phyloP scores from a whole-genome alignment of 257 asterid species.

The Echium plantagineum region DNA sequence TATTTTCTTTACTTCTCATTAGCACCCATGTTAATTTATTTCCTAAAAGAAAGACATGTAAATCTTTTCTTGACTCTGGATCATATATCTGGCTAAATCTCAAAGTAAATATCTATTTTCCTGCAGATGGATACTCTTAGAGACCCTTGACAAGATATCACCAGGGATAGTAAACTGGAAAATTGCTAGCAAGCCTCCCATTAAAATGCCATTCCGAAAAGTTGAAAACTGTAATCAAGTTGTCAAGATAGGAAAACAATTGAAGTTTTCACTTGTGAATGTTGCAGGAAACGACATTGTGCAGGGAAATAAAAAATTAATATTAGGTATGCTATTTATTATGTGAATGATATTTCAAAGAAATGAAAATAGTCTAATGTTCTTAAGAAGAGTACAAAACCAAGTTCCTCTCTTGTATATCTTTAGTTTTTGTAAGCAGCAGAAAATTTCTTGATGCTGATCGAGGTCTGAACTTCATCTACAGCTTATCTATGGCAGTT shows the following conservation, averaged over 20 bases:
- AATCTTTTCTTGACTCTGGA: not conserved
- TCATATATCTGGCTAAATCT: not conserved
- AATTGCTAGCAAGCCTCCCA: constrained; percentile 86
- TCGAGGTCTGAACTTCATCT: constrained; percentile 22
- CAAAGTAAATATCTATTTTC: not conserved
- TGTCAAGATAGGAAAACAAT: constrained; percentile 78
- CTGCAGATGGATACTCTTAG: constrained; percentile 85
- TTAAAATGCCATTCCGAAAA: constrained; percentile 87
- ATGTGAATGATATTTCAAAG: not conserved
- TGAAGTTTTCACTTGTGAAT: constrained; percentile 88
- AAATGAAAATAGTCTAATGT: not conserved
- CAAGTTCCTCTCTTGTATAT: not conserved
- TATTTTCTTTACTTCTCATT: not conserved
- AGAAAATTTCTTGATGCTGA: constrained; percentile 2
- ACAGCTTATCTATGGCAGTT: constrained; percentile 95
- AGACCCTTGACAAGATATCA: constrained; percentile 83
- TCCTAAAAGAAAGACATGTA: not conserved
- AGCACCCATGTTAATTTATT: not conserved
- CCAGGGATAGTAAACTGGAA: constrained; percentile 94
- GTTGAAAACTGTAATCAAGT: constrained; percentile 98
- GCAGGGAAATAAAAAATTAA: constrained; percentile 89
- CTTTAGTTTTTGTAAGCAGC: not conserved
- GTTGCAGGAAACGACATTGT: constrained; percentile 89
- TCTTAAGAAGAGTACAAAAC: not conserved
- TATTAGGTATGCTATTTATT: constrained; percentile 44